Conservation (phyloP, 345 rosid genomes). For the Clausena lansium region DNA sequence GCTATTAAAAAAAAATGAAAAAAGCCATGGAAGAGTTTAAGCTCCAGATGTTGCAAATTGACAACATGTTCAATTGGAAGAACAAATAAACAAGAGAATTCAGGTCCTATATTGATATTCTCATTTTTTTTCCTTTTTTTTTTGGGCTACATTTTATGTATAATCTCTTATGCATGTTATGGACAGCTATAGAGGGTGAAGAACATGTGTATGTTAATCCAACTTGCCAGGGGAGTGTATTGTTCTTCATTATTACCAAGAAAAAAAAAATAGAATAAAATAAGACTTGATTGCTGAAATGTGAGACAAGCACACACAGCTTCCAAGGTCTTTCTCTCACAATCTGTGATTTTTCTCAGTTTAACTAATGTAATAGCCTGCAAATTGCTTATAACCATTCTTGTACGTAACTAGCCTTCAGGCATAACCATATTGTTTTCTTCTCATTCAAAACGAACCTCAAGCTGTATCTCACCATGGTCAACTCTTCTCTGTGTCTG, state of each 20-base stretch:
- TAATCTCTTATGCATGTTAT: background rate
- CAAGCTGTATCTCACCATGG: background rate
- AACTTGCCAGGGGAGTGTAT: background rate
- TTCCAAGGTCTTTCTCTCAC: background rate
- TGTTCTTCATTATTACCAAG: background rate
- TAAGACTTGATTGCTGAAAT: background rate
- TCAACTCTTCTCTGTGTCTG: constrained; percentile 10
- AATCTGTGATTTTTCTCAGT: background rate
- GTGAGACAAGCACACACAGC: background rate
- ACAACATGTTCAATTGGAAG: too few species aligned
- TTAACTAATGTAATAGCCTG: too few species aligned
- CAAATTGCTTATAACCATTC: too few species aligned
- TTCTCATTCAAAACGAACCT: background rate
- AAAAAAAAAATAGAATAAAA: background rate
- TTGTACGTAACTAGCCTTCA: background rate
- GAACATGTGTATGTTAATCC: background rate
- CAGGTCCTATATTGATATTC: too few species aligned
- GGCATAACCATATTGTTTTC: too few species aligned
- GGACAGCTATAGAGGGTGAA: background rate
- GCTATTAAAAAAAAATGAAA: too few species aligned
- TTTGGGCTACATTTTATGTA: too few species aligned
- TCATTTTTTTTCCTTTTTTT: too few species aligned
- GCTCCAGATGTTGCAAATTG: too few species aligned
- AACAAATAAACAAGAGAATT: too few species aligned
- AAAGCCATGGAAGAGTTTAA: too few species aligned